Evolutionary conservation across 805 yeast species (phyloP), one percentile per base, ranked within the genome.

Genomic region (Candida easanensis): DNA sequence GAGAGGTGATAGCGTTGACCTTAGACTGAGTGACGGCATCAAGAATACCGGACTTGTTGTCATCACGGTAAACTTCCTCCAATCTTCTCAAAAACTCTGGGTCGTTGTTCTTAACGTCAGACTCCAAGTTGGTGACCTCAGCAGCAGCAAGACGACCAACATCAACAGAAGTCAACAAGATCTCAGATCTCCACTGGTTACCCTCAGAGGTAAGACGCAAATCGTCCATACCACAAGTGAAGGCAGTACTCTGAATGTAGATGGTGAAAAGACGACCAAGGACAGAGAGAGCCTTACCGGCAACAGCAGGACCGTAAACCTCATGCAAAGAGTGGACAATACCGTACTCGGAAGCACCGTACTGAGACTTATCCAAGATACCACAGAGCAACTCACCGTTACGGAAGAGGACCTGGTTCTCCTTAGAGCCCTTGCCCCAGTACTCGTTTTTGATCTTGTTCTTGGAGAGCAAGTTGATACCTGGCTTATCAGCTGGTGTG

Each of bases 221-320:
- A 71, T 93, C 99, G 64, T 93, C 99, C 99, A 93, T 95, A 77
- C 99, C 99, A 82, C 99, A 93, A 7, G 99, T 93, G 62, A 93
- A 87, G 1, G 97, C 98, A 45, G 88, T 85, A 70, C 80, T 76
- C 78, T 84, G 90, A 59, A 84, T 89, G 65, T 88, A 93, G 65
- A 87, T 88, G 18, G 99, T 95, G 70, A 95, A 91, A 42, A 93
- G 73, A 58, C 99, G 78, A 51, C 99, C 98, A 48, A 93, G 74
- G n/a, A 91, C 95, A 38, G 95, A 84, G 38, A 93, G 71, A 5
- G 93, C 77, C 60, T 86, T 84, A 47, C 97, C 97, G 17, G 98
- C 97, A 57, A 82, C 77, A 39, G 77, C 79, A 10, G 97, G 82
- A 13, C 99, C 99, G 64, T 91, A 93, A 16, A 93, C 85, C 69